These are phyloP conservation scores for Ophiorrhiza pumila DNA, from an alignment of 257 asterid genomes.

Conservation along the genomic window DNA sequence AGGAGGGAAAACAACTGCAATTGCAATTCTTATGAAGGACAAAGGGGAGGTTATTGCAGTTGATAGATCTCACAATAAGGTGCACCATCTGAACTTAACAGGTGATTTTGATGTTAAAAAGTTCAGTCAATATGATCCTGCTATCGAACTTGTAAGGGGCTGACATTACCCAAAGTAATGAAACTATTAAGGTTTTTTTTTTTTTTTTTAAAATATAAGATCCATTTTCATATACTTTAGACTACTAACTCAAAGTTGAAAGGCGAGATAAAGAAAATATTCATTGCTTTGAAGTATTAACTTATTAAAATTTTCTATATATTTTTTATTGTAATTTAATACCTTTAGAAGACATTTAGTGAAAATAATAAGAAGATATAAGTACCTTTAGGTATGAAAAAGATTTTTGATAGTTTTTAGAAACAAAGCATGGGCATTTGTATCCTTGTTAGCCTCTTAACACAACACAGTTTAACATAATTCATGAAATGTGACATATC, in stretches of 20 bases:
- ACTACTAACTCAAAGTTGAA: neutral
- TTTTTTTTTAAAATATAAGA: neutral
- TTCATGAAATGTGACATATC: neutral
- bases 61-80: conserved; percentile 99
- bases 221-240: neutral
- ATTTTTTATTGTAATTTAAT: neutral
- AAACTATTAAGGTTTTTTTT: neutral
- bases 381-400: neutral
- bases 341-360: neutral
- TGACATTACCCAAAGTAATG: neutral
- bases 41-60: conserved; percentile 82
- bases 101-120: conserved; percentile 30
- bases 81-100: conserved; percentile 62
- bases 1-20: conserved; percentile 96
- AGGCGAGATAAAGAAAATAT: neutral
- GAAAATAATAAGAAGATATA: neutral
- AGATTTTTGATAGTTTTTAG: neutral
- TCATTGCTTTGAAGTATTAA: neutral
- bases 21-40: conserved; percentile 95
- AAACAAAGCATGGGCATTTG: neutral
- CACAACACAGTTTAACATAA: neutral
- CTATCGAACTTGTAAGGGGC: conserved; percentile 5
- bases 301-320: neutral
- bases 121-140: neutral
- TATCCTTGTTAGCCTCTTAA: neutral